Evolutionary conservation across 2,329 filamentous ascomycete genomes (phyloP), one percentile per base, ranked within the genome.

Genomic region (Hymenoscyphus scutula): DNA sequence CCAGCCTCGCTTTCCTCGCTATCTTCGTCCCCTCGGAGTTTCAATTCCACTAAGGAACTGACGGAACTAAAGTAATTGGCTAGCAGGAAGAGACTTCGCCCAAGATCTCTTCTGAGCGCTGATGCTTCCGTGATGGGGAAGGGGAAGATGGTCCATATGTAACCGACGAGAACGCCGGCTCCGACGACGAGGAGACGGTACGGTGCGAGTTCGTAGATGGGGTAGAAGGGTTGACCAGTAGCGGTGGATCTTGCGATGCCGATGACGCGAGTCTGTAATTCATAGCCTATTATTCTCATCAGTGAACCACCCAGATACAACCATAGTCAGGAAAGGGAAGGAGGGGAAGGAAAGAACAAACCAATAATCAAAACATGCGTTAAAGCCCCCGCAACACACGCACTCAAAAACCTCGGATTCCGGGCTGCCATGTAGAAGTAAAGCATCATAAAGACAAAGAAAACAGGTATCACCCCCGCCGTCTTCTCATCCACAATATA

Each of bases 91-190:
- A 92, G 76, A 0, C 87, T 84, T 0, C 82, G 82, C 2, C 88
- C 88, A 0, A 91, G 78, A 64, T 87, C 86, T 62, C 84, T 84
- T 2, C 89, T 82, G 3, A 91, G 79, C 65, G 84, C 84, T 1
- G 85, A 85, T 62, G 89, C 86, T 68, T 91, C 89, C 0, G 87
- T 88, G 57, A 90, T 81, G 0, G 89, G 88, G 63, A 83, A 88
- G 0, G 89, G 89, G 71, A 91, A 90, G 61, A 90, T 81, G 0
- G 89, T 91, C 87, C 88, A 92, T 69, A 92, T 79, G 73, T 90
- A 91, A 1, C 87, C 88, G 1, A 91, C 82, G 0, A 83, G 30
- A 30, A 89, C 81, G 61, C 89, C 89, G 1, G 79, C 86, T 0
- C 79, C 77, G 1, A 91, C 87, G 0, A 82, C 83, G 1, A 86